Percentiles rank a stretch among this genome's conserved stretches.
phyloP scores from a whole-genome alignment of 257 asterid species.

The Handroanthus guayacan region DNA sequence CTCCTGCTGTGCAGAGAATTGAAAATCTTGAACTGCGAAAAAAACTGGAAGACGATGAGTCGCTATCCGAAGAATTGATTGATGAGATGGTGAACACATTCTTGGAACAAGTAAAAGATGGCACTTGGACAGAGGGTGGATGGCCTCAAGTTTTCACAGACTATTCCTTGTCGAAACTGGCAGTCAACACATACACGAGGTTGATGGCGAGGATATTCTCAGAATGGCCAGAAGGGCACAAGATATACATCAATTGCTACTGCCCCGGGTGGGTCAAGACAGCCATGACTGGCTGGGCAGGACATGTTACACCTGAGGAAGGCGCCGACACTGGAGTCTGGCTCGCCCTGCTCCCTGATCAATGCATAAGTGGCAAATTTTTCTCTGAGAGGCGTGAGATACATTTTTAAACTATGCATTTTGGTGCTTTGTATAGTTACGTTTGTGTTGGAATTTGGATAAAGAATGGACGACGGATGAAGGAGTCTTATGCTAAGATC shows the following conservation, averaged over 20 bases:
- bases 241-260: slow-evolving; percentile 62
- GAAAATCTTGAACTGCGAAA: slow-evolving; percentile 63
- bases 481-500: slow-evolving; percentile 10
- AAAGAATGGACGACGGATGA: slow-evolving; percentile 4
- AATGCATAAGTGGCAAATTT: slow-evolving; percentile 57
- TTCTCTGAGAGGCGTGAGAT: slow-evolving; percentile 75
- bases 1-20: slow-evolving; percentile 47
- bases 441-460: not conserved
- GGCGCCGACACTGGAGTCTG: slow-evolving; percentile 82
- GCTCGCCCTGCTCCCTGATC: slow-evolving; percentile 72
- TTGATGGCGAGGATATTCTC: slow-evolving; percentile 52
- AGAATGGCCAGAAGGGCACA: slow-evolving; percentile 54
- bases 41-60: slow-evolving; percentile 70
- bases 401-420: slow-evolving; percentile 36
- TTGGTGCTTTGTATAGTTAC: not conserved
- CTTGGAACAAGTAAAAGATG: slow-evolving; percentile 64
- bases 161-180: slow-evolving; percentile 66
- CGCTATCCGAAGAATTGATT: slow-evolving; percentile 75
- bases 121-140: slow-evolving; percentile 60
- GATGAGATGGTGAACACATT: slow-evolving; percentile 54
- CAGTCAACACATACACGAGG: slow-evolving; percentile 65
- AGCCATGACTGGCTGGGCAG: slow-evolving; percentile 77
- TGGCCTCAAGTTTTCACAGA: slow-evolving; percentile 75
- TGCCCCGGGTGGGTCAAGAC: slow-evolving; percentile 83
- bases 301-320: slow-evolving; percentile 65